Conservation (phyloP, 1,139 yeast genomes). For the Debaryomycetaceae sp. region DNA sequence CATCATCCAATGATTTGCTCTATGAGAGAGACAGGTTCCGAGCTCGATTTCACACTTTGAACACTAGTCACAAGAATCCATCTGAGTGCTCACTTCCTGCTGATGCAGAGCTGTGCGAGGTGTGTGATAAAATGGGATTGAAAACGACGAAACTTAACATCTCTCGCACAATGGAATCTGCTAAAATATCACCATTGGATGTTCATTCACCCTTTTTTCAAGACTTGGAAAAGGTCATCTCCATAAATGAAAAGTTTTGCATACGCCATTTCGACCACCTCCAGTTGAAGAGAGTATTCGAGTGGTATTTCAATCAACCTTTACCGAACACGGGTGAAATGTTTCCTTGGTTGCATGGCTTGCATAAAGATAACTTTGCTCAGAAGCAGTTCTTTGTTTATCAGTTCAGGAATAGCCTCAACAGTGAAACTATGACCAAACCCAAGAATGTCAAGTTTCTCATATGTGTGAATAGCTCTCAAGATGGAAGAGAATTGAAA, state of each 20-base stretch:
- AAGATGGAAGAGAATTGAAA: conserved; percentile 32
- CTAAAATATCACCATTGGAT: conserved; percentile 22
- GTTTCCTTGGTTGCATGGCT: conserved; percentile 93
- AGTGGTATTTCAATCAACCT: conserved; percentile 48
- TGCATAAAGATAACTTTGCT: conserved; percentile 49
- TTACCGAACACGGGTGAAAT: conserved; percentile 65
- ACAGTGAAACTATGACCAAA: conserved; percentile 1
- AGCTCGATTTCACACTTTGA: conserved; percentile 38
- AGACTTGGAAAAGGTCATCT: neutral
- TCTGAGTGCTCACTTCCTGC: conserved; percentile 7
- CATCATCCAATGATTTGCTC: conserved; percentile 39
- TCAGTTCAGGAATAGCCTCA: neutral
- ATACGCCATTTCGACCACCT: neutral
- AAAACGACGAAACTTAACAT: conserved; percentile 39
- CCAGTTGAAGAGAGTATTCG: conserved; percentile 28
- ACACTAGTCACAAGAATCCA: conserved; percentile 9
- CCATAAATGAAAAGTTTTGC: neutral
- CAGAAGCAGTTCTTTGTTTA: conserved; percentile 41
- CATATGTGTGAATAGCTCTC: conserved; percentile 48
- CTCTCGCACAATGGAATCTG: conserved; percentile 3
- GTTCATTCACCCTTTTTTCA: conserved; percentile 18
- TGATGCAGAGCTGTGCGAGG: conserved; percentile 24
- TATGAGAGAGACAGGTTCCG: conserved; percentile 45
- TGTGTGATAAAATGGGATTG: conserved; percentile 34
- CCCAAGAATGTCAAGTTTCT: conserved; percentile 36